These are phyloP conservation scores for Geotrichum cucujoidarum DNA, from an alignment of 1,139 yeast genomes.

Conservation along the genomic window DNA sequence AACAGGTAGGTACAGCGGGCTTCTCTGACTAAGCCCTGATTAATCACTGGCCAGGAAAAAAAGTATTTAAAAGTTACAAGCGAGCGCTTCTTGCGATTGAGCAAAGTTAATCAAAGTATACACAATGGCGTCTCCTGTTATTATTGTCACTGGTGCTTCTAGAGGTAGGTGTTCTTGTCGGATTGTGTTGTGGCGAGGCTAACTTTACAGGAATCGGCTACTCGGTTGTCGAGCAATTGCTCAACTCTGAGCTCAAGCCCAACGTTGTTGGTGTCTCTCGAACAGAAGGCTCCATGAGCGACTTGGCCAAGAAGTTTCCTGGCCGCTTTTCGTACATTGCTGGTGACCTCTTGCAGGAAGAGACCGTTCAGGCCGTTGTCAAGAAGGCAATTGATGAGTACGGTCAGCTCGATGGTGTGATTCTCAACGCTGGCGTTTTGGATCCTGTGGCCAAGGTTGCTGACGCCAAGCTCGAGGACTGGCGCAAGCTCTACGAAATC, in stretches of 20 bases:
- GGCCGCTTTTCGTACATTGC: constrained; percentile 30
- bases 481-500: constrained; percentile 67
- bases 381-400: constrained; percentile 46
- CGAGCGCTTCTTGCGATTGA: too few relatives aligned
- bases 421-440: constrained; percentile 84
- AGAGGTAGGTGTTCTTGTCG: constrained; percentile 36
- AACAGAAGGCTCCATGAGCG: constrained; percentile 45
- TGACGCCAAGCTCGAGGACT: constrained; percentile 46
- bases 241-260: constrained; percentile 38
- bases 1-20: too few relatives aligned
- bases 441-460: constrained; percentile 68
- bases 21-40: too few relatives aligned
- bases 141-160: constrained; percentile 68
- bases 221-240: constrained; percentile 54
- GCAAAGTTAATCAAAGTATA: too few relatives aligned
- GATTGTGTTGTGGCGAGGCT: neutral
- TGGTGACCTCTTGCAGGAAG: constrained; percentile 61
- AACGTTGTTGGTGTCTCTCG: constrained; percentile 72
- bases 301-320: constrained; percentile 32
- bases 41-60: too few relatives aligned
- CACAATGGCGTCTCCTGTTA: constrained; percentile 31
- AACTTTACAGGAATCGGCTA: constrained; percentile 62
- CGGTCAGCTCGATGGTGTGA: constrained; percentile 62
- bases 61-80: too few relatives aligned
- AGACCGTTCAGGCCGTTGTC: constrained; percentile 43